Evolutionary conservation across 2,329 filamentous ascomycete species (phyloP), one percentile per base, ranked within the genome.

Genomic region (Xylariales sp.): DNA sequence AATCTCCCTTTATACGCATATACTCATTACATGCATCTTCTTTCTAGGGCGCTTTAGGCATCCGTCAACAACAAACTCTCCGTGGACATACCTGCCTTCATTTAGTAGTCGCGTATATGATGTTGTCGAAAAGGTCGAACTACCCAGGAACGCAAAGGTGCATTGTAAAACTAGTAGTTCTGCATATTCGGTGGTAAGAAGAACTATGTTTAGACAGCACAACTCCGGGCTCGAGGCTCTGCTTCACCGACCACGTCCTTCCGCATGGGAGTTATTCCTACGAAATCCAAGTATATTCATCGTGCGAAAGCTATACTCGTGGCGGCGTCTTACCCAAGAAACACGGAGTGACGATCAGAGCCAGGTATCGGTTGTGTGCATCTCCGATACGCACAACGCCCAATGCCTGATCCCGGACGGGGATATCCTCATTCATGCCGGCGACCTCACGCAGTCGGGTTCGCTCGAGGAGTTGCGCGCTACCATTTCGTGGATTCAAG

Each of bases 381-480:
- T 84, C 41, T 84, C 83, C 6, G 82, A 84, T 69, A 84, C 82
- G 10, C 82, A 84, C 73, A 81, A 80, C 67, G 75, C 68, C 16
- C 75, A 77, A 9, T 79, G 78, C 3, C 58, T 63, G 1, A 67
- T 85, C 8, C 82, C 82, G 0, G 45, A 69, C 2, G 83, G 81
- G 1, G 83, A 86, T 68, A 73, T 85, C 1, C 78, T 86, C 14
- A 77, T 85, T 57, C 83, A 86, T 65, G 81, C 83, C 0, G 83
- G 84, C 23, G 83, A 86, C 67, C 76, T 86, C n/a, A 83, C 82
- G 0, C 75, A 82, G 58, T 76, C 77, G n/a, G 83, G 82, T n/a
- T 79, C 81, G 0, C 75, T 79, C 23, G 70, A 75, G 4, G 83
- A 84, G 67, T 69, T 85, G 0, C 73, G 81, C 54, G 75, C 76